phyloP scores from a whole-genome alignment of 371 early-diverging fungal genomes.

The Rhizomucor pusillus region DNA sequence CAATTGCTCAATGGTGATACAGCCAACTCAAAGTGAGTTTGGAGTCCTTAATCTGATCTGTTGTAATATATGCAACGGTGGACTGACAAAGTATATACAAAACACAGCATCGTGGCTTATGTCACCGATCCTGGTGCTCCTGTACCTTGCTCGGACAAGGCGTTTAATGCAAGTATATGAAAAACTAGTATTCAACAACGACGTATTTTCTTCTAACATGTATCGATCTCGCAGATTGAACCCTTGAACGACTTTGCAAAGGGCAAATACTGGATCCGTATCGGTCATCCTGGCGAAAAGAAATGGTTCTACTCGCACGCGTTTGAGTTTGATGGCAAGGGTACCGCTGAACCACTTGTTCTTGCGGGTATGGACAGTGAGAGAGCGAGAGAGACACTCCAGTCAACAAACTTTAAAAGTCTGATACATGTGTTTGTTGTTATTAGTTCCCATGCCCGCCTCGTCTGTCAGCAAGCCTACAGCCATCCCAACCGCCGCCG shows the following conservation, averaged over 20 bases:
- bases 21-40: slow-evolving; percentile 28
- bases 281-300: slow-evolving; percentile 12
- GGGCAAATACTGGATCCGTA: slow-evolving; percentile 21
- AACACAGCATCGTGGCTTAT: slow-evolving; percentile 8
- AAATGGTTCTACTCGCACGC: slow-evolving; percentile 20
- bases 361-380: too few species aligned
- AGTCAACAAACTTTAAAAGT: too few species aligned
- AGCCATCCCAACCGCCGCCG: too few species aligned
- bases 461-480: too few species aligned
- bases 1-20: slow-evolving; percentile 31
- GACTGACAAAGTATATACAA: background rate
- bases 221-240: background rate
- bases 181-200: background rate
- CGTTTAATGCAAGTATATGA: background rate
- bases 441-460: too few species aligned
- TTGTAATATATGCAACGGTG: too few species aligned
- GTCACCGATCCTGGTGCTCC: slow-evolving; percentile 5
- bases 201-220: background rate
- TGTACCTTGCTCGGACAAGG: slow-evolving; percentile 9
- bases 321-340: slow-evolving; percentile 22
- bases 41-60: too few species aligned
- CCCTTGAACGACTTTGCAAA: slow-evolving; percentile 8
- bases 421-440: too few species aligned
- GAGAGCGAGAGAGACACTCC: too few species aligned
- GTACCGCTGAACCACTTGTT: background rate